These are phyloP conservation scores for Kingdonia uniflora DNA, from an alignment of 164 flowering plant genomes.

Conservation along the genomic window DNA sequence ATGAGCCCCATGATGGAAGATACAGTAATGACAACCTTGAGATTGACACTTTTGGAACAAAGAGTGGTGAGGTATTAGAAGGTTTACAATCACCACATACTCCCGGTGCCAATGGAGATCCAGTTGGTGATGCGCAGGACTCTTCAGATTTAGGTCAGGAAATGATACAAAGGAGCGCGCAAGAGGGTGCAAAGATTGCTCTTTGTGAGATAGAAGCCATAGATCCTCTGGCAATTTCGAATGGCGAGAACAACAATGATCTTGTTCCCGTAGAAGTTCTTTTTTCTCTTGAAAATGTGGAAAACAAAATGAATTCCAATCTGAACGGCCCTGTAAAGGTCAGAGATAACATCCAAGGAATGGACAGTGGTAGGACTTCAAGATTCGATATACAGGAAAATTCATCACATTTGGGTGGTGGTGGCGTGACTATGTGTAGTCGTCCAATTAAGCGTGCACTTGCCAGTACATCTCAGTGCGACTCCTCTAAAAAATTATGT, in stretches of 20 bases:
- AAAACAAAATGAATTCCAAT: conserved; percentile 1
- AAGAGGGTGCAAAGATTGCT: background rate
- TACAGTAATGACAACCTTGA: conserved; percentile 35
- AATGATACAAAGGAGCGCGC: background rate
- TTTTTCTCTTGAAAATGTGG: conserved; percentile 5
- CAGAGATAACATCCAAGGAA: background rate
- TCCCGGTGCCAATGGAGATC: background rate
- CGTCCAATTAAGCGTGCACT: conserved; percentile 17
- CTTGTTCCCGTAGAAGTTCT: conserved; percentile 6
- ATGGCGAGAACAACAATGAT: conserved; percentile 1
- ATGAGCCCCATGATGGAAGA: conserved; percentile 43
- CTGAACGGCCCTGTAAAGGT: background rate
- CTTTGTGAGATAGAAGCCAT: conserved; percentile 5
- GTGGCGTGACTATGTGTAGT: conserved; percentile 2
- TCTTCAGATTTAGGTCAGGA: conserved; percentile 11
- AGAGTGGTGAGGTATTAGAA: conserved; percentile 17
- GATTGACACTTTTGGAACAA: conserved; percentile 26
- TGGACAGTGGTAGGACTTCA: background rate
- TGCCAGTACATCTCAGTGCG: conserved; percentile 9
- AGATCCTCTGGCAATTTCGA: conserved; percentile 1
- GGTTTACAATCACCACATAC: conserved; percentile 5
- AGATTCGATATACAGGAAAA: conserved; percentile 7
- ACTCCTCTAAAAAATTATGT: conserved; percentile 12
- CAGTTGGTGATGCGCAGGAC: conserved; percentile 4
- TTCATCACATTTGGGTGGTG: conserved; percentile 5